Base-by-base conservation (phyloP, 2,329 filamentous ascomycete genomes). In the Macrophomina pseudophaseolina region DNA sequence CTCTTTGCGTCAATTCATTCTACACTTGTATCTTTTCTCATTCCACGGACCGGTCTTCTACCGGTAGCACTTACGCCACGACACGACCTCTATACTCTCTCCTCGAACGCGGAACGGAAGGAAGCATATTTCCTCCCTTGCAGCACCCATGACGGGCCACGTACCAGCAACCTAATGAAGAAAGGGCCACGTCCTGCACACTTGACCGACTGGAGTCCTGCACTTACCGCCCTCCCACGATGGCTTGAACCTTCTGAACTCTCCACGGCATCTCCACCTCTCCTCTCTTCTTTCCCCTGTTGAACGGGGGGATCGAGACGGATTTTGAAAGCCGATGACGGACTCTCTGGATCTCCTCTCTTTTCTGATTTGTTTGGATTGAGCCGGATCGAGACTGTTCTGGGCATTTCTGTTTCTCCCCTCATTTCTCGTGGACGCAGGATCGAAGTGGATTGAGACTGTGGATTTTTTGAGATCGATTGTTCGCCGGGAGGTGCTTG, bases 261-360 rank as follows among this genome's bases (percentile, higher is more conserved):
- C 52, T 54, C 52, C 52, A 54, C 8, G 52, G 52, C 33, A 38
- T 54, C 52, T 54, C 52, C 33, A n/a, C 23, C 52, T 54, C 52
- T 54, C 30, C 52, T 54, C 35, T 53, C 32, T 35, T 8, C n/a
- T 28, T 33, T 54, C 30, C 52, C 23, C 35, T 53, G n/a, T 35
- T 8, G 9, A 16, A 38, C 16, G 52, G 18, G 42, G 42, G 42
- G 42, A 44, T 44, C 5, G 42, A 44, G 42, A n/a, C 42, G 42
- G 42, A 44, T 44, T 16, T 23, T 23, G 23, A 14, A 44, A 44
- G 16, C 42, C 42, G 3, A 14, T 44, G 42, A 44, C 42, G 42
- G 42, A 44, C 42, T 44, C 42, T 44, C 42, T 44, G 42, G 16
- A 16, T n/a, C 42, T 44, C 42, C 42, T 44, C 16, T n/a, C 11